These are phyloP conservation scores for Penicillium cinerascens DNA, from an alignment of 495 filamentous ascomycete genomes.

Conservation along the genomic window DNA sequence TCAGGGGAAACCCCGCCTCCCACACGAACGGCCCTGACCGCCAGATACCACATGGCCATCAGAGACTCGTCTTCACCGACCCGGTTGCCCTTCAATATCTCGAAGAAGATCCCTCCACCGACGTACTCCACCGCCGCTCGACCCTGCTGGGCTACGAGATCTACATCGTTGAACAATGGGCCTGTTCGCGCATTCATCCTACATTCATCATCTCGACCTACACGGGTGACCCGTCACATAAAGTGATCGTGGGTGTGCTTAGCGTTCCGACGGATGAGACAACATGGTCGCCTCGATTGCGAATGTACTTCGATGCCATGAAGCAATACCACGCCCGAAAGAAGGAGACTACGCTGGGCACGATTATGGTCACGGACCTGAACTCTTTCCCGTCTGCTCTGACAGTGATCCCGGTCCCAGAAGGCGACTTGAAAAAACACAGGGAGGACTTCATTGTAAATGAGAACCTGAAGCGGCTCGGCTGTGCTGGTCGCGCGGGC, in stretches of 20 bases:
- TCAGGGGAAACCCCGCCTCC: slow-evolving; percentile 25
- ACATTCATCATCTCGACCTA: slow-evolving; percentile 92
- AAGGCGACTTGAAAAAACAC: slow-evolving; percentile 78
- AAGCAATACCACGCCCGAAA: slow-evolving; percentile 75
- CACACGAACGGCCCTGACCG: slow-evolving; percentile 18
- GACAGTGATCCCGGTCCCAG: slow-evolving; percentile 83
- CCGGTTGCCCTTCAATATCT: slow-evolving; percentile 79
- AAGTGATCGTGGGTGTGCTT: slow-evolving; percentile 73
- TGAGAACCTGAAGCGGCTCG: slow-evolving; percentile 86
- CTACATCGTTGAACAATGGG: slow-evolving; percentile 98
- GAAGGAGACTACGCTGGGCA: slow-evolving; percentile 79
- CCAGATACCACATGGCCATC: slow-evolving; percentile 31
- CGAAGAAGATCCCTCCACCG: slow-evolving; percentile 78
- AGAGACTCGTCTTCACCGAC: slow-evolving; percentile 66
- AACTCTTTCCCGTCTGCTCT: slow-evolving; percentile 84
- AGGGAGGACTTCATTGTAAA: slow-evolving; percentile 89
- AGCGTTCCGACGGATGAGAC: slow-evolving; percentile 78
- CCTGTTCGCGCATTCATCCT: slow-evolving; percentile 83
- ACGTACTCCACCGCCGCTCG: slow-evolving; percentile 65
- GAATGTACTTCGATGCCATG: slow-evolving; percentile 82
- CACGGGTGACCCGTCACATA: slow-evolving; percentile 80
- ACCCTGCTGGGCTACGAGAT: slow-evolving; percentile 81
- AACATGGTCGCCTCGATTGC: slow-evolving; percentile 73
- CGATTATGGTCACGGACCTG: slow-evolving; percentile 90
- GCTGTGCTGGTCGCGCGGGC: slow-evolving; percentile 85